Conservation (phyloP, 2,329 filamentous ascomycete species). For the Exophiala dermatitidis region DNA sequence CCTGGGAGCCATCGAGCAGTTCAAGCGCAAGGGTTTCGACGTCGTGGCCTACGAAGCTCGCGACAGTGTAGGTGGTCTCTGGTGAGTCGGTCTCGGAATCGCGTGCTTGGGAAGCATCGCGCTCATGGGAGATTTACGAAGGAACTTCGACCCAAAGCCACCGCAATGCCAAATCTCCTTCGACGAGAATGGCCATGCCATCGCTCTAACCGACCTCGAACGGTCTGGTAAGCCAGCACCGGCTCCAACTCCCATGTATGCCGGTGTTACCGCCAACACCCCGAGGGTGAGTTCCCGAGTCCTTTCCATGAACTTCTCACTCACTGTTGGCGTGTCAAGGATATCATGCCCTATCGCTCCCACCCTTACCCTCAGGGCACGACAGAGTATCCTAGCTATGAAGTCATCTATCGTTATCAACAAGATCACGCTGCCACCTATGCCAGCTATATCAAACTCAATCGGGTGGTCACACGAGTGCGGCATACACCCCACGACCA, state of each 20-base stretch:
- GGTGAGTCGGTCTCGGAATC: constrained; percentile 1
- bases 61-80: constrained; percentile 9
- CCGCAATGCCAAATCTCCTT: constrained; percentile 8
- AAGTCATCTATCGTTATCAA: constrained; percentile 10
- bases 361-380: constrained; percentile 5
- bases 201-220: constrained; percentile 7
- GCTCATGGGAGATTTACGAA: not conserved
- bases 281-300: constrained; percentile 2
- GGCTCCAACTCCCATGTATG: constrained; percentile 11
- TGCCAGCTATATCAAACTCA: constrained; percentile 2
- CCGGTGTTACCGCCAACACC: constrained; percentile 11
- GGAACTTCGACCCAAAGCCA: constrained; percentile 9
- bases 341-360: constrained; percentile 15
- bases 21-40: constrained; percentile 11
- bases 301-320: not conserved
- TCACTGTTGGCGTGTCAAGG: not conserved
- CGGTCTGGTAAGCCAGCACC: constrained; percentile 4
- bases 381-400: constrained; percentile 7
- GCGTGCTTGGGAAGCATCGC: not conserved
- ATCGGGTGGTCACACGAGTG: constrained; percentile 5
- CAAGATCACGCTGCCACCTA: constrained; percentile 7
- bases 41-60: constrained; percentile 10
- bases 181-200: constrained; percentile 6
- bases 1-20: constrained; percentile 10
- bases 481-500: constrained; percentile 2